Conservation (phyloP, 2,329 filamentous ascomycete genomes). For the Diplodia seriata region DNA sequence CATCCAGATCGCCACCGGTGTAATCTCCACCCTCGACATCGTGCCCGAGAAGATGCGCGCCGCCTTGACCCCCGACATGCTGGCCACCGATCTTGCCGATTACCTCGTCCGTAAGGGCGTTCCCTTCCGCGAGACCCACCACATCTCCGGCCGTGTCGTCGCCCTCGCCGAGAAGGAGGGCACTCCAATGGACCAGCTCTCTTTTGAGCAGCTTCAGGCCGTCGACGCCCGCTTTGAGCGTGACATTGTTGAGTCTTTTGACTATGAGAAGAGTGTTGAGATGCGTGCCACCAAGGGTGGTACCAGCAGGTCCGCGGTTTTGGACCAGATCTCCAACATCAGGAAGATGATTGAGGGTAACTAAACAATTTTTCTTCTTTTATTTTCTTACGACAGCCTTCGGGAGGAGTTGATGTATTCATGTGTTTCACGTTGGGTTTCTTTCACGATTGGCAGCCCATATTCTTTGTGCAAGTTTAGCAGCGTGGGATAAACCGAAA, state of each 20-base stretch:
- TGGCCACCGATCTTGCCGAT: slow-evolving; percentile 74
- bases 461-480: background rate
- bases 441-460: slow-evolving; percentile 3
- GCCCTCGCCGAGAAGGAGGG: slow-evolving; percentile 72
- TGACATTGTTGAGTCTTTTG: slow-evolving; percentile 73
- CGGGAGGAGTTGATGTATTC: background rate
- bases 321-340: slow-evolving; percentile 67
- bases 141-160: slow-evolving; percentile 76
- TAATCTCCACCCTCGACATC: slow-evolving; percentile 74
- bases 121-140: slow-evolving; percentile 81
- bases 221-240: slow-evolving; percentile 74
- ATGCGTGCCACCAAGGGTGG: slow-evolving; percentile 77
- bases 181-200: slow-evolving; percentile 73
- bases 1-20: slow-evolving; percentile 81
- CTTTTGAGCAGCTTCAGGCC: slow-evolving; percentile 68
- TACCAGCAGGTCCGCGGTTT: slow-evolving; percentile 72
- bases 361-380: background rate
- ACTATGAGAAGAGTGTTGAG: slow-evolving; percentile 86
- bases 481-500: background rate
- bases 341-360: slow-evolving; percentile 46
- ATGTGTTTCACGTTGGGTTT: slow-evolving; percentile 10
- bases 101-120: slow-evolving; percentile 70
- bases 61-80: slow-evolving; percentile 81
- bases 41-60: slow-evolving; percentile 78
- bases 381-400: background rate